Evolutionary conservation across 371 early-diverging fungal species (phyloP).

Genomic region (Nosema muscidifuracis): DNA sequence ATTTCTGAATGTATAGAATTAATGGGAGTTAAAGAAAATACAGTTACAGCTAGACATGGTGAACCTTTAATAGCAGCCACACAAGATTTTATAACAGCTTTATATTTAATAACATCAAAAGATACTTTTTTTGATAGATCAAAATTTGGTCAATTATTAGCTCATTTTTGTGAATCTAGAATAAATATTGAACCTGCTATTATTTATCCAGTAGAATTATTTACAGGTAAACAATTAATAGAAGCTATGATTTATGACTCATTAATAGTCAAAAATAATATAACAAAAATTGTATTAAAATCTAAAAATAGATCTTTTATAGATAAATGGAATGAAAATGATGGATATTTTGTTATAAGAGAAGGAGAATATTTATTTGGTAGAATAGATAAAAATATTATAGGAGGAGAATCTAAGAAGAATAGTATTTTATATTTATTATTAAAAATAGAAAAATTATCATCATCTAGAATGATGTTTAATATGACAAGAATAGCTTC

Average conservation of each 20-base stretch:
- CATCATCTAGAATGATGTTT: constrained; percentile 83
- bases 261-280: neutral
- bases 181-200: constrained; percentile 77
- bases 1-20: constrained; percentile 87
- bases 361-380: constrained; percentile 89
- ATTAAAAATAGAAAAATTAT: constrained; percentile 74
- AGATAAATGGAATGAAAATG: constrained; percentile 67
- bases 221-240: constrained; percentile 88
- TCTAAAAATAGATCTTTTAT: constrained; percentile 31
- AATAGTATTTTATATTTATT: constrained; percentile 81
- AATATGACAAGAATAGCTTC: constrained; percentile 81
- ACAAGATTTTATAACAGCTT: constrained; percentile 96
- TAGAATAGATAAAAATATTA: constrained; percentile 79
- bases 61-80: constrained; percentile 94
- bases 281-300: neutral
- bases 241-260: constrained; percentile 68
- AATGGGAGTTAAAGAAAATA: constrained; percentile 88
- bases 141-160: constrained; percentile 74
- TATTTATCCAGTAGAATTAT: constrained; percentile 82
- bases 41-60: constrained; percentile 92
- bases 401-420: constrained; percentile 84
- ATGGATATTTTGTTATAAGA: constrained; percentile 76
- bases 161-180: constrained; percentile 74
- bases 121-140: constrained; percentile 84
- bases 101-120: constrained; percentile 77